Percentiles rank a stretch among this genome's conserved stretches.
Evolutionary conservation across 208 protist genomes (phyloP).

Genomic region (Strigomonas galati): DNA sequence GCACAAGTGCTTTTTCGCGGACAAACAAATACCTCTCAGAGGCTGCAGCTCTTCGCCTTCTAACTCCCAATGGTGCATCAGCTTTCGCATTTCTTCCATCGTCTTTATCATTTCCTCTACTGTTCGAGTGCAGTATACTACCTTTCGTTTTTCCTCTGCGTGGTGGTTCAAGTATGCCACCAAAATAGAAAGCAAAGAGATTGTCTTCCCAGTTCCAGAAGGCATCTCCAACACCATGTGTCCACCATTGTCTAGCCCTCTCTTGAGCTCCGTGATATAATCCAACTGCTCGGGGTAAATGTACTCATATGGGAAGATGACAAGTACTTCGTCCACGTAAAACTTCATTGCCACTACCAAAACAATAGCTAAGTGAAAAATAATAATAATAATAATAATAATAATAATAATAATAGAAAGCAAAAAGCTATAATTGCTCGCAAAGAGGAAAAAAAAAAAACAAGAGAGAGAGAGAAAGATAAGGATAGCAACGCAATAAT

Average conservation of each 20-base stretch:
- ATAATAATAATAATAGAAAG: not conserved
- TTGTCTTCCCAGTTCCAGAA: conserved; percentile 99
- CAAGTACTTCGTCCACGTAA: conserved; percentile 95
- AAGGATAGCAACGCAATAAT: too few relatives aligned
- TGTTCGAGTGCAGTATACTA: conserved; percentile 99
- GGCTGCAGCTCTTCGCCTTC: conserved; percentile 50
- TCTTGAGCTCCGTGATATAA: conserved; percentile 98
- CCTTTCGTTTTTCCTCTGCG: conserved; percentile 91
- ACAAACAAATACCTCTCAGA: conserved; percentile 80
- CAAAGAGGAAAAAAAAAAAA: conserved; percentile 7
- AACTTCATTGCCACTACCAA: conserved; percentile 83
- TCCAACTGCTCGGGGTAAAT: conserved; percentile 99
- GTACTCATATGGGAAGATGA: conserved; percentile 98
- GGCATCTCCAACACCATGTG: conserved; percentile 99
- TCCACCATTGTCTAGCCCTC: conserved; percentile 89
- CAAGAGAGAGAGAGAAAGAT: conserved; percentile 3
- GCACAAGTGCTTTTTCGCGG: conserved; percentile 96
- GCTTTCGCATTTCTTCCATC: conserved; percentile 90
- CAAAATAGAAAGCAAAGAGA: conserved; percentile 97
- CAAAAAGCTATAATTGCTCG: not conserved
- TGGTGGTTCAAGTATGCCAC: conserved; percentile 93
- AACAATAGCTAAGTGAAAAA: conserved; percentile 4
- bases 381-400: not conserved
- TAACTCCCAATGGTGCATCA: conserved; percentile 73
- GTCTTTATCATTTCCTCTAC: conserved; percentile 99